Evolutionary conservation across 2,329 filamentous ascomycete species (phyloP).

Genomic region (Arthroderma sp.): DNA sequence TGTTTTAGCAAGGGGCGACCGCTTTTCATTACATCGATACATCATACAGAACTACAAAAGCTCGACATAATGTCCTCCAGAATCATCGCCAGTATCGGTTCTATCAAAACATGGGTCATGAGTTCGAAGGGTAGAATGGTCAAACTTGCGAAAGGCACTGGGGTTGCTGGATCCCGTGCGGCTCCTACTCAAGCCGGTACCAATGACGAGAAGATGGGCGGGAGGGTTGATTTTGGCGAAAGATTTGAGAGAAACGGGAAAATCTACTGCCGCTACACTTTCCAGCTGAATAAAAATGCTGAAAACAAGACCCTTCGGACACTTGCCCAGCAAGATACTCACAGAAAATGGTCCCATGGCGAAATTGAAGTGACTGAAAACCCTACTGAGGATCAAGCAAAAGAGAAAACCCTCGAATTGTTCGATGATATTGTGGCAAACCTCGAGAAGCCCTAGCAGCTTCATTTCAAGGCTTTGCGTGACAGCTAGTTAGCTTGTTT

Average conservation of each 20-base stretch:
- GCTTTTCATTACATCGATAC: too few species aligned
- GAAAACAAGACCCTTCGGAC: conserved; percentile 4
- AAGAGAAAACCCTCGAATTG: background rate
- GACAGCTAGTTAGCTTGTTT: too few species aligned
- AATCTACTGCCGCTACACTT: conserved; percentile 3
- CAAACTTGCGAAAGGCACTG: conserved; percentile 4
- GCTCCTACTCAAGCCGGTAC: conserved; percentile 1
- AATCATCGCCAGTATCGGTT: too few species aligned
- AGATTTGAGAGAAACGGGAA: conserved; percentile 1
- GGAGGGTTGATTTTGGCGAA: conserved; percentile 6
- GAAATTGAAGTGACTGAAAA: background rate
- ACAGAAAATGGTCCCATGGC: background rate
- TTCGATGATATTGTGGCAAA: too few species aligned
- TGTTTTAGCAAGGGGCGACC: too few species aligned
- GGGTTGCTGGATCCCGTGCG: background rate
- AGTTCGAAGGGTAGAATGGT: background rate
- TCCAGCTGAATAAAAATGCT: conserved; percentile 6
- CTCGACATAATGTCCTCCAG: too few species aligned
- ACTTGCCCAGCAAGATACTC: background rate
- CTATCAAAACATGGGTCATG: too few species aligned
- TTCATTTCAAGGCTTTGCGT: too few species aligned
- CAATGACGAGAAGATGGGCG: conserved; percentile 7
- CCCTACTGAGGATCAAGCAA: background rate
- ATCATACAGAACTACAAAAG: too few species aligned
- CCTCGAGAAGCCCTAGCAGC: too few species aligned